These are phyloP conservation scores for Fraxinus pennsylvanica DNA, from an alignment of 257 asterid species.

Conservation along the genomic window DNA sequence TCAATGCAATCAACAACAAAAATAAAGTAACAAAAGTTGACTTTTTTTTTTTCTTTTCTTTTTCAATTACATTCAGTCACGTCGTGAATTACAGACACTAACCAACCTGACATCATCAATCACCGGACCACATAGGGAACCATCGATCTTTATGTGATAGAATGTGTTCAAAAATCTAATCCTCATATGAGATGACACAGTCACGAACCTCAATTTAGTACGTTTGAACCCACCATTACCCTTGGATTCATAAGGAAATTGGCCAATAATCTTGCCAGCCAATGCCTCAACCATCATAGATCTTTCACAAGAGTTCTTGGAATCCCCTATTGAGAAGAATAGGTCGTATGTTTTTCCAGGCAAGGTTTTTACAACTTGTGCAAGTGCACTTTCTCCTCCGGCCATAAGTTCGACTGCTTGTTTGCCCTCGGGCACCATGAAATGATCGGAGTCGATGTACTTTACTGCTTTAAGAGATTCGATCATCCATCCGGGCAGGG, in stretches of 20 bases:
- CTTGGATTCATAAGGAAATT: slow-evolving; percentile 51
- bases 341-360: slow-evolving; percentile 48
- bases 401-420: slow-evolving; percentile 70
- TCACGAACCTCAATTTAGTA: slow-evolving; percentile 52
- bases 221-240: slow-evolving; percentile 65
- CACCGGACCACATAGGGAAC: slow-evolving; percentile 79
- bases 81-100: slow-evolving; percentile 31
- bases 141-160: slow-evolving; percentile 74
- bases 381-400: slow-evolving; percentile 68
- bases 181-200: slow-evolving; percentile 40
- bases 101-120: slow-evolving; percentile 66
- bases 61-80: not conserved
- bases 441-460: slow-evolving; percentile 71
- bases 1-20: not conserved
- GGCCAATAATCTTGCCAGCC: slow-evolving; percentile 42
- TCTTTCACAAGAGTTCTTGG: slow-evolving; percentile 64
- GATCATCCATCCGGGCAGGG: slow-evolving; percentile 70
- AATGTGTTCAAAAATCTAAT: slow-evolving; percentile 65
- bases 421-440: slow-evolving; percentile 58
- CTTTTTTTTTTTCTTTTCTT: too few species aligned
- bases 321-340: slow-evolving; percentile 61
- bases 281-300: slow-evolving; percentile 68
- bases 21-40: not conserved
- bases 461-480: slow-evolving; percentile 84
- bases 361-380: slow-evolving; percentile 49